Base-by-base conservation (phyloP, 805 yeast species). In the Monosporozyma unispora region DNA sequence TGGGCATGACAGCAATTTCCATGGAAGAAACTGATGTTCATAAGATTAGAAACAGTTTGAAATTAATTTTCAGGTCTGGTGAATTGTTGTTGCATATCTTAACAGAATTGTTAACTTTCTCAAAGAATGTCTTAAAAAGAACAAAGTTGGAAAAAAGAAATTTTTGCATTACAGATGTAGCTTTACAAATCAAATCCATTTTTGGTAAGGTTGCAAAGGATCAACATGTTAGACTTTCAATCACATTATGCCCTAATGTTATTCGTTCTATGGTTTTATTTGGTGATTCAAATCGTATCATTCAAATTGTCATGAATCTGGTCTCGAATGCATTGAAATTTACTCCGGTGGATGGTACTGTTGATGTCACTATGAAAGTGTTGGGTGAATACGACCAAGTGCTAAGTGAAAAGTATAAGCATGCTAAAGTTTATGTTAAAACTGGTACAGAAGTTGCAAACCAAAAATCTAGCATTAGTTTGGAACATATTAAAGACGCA, bases 1-100 rank as follows among this genome's bases (percentile, higher is more conserved):
- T 93, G 48, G 98, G 98, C 54, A 87, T 91, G 90, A 87, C 97
- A 0, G 85, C 95, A 2, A 84, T 91, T 50, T 90, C 96, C 5
- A 81, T 89, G 86, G 93, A 86, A 19, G 98, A 93, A 63, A 73
- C 73, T 27, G 91, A 87, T 56, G 73, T 74, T 4, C 66, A 72
- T 12, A 80, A 81, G 55, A 81, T 89, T 12, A 84, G 84, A 58
- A 82, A 82, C 45, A 82, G 90, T 16, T 70, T 90, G 57, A 85
- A 84, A 54, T 76, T 91, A 48, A 90, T 91, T 48, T 87, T 86
- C 67, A 77, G 96, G 60, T 84, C 95, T 27, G 99, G 99, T 37
- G 98, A 93, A 67, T 70, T 91, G 42, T 70, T 93, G 49, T 67
- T 93, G 55, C 96, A 91, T 67, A 82, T 93, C 50, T 75, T 91